These are phyloP conservation scores for Cryptosporidium parvum DNA, from an alignment of 169 alveolate genomes.

Conservation along the genomic window DNA sequence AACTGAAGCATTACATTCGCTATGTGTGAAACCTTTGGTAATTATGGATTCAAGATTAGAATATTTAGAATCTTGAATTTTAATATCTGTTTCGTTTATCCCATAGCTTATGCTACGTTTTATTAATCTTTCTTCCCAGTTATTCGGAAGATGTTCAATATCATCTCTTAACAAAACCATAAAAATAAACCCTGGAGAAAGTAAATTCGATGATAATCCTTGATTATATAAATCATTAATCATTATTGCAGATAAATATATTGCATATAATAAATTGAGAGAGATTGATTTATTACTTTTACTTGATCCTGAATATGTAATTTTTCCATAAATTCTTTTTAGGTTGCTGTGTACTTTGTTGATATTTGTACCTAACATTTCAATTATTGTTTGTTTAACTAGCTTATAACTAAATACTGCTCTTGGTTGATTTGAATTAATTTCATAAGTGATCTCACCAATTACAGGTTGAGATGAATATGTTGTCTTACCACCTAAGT, in stretches of 20 bases:
- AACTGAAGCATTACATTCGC: neutral
- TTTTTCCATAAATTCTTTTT: slow-evolving; percentile 2
- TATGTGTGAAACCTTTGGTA: neutral
- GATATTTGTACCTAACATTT: neutral
- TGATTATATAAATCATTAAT: slow-evolving; percentile 1
- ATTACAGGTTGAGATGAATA: slow-evolving; percentile 21
- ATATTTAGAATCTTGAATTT: neutral
- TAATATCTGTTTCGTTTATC: slow-evolving; percentile 1
- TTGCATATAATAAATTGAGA: slow-evolving; percentile 7
- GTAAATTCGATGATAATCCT: slow-evolving; percentile 12
- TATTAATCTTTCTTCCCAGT: slow-evolving; percentile 6
- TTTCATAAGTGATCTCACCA: neutral
- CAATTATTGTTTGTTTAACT: neutral
- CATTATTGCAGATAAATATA: slow-evolving; percentile 4
- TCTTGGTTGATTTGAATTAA: slow-evolving; percentile 12
- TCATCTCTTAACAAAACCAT: neutral
- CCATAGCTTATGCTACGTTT: neutral
- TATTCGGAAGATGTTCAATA: neutral
- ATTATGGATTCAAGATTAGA: neutral
- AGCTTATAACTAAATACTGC: slow-evolving; percentile 25
- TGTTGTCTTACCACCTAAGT: neutral
- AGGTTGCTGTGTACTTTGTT: neutral
- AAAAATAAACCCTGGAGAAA: slow-evolving; percentile 26
- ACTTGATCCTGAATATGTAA: neutral
- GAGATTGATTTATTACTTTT: neutral